Evolutionary conservation across 495 filamentous ascomycete genomes (phyloP), one percentile per base, ranked within the genome.

Genomic region (Clohesyomyces aquaticus): DNA sequence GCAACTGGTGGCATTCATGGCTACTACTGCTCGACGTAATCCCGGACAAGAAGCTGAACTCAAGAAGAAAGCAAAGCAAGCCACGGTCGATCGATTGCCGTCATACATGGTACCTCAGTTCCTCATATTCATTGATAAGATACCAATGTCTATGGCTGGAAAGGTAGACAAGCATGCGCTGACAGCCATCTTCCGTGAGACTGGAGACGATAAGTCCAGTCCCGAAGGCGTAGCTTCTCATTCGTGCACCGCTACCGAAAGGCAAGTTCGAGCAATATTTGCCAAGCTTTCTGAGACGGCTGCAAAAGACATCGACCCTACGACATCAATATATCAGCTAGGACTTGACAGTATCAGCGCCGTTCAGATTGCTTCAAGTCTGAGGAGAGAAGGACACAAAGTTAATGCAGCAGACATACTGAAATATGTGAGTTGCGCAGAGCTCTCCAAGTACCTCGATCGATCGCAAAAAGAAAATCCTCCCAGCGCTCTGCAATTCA

Each of bases 321-420:
- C 48, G 16, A 76, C 75, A 0, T 72, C 77, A 11, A 77, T 79
- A 16, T 78, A 73, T 57, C 76, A 72, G 46, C 67, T 78, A 4
- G 77, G 77, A 1, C 61, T 79, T 0, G 77, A 79, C 55, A 79
- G 77, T 46, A 73, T 79, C 32, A 78, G 73, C 56, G 77, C 77
- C n/a, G 72, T 74, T 32, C 75, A 78, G 56, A 50, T 79, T 43
- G 76, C 77, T 2, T 38, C 72, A 1, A 27, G 43, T 21, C 68
- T 79, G 1, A 60, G 76, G 38, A 65, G 59, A 25, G 38, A 55
- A n/a, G 74, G 71, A 3, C 73, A 76, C 11, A 57, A 75, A 3
- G 74, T 91, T 11, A 76, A 80, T 3, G 84, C 87, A 0, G 80
- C 82, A 25, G 88, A 94, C 67, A 83, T 96, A 28, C 79, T 96